Evolutionary conservation across 2,329 filamentous ascomycete species (phyloP), one percentile per base, ranked within the genome.

Genomic region (Fusarium sp.): DNA sequence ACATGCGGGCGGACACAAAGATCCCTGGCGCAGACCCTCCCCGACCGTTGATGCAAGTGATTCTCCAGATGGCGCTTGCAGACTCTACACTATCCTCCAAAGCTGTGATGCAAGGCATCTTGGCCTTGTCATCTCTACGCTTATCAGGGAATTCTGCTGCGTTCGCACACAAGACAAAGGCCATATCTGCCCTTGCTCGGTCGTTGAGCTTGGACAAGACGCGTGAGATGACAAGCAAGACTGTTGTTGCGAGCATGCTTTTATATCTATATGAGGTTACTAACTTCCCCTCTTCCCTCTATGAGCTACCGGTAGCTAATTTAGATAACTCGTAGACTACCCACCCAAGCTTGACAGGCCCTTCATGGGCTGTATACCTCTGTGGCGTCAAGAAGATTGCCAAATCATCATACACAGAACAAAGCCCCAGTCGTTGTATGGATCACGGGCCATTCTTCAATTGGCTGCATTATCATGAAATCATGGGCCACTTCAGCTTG

Each of bases 351-450:
- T 14, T 23, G 20, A 35, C 56, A 9, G 56, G 34, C 1, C 56
- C 56, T 27, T 58, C 56, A 2, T 58, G 56, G 56, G 56, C 56
- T 13, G 2, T 58, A n/a, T 58, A 58, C 23, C 35, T 58, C 5
- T 58, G 56, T 13, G 56, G 56, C 11, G 34, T 58, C 34, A 58
- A 58, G 34, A 58, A 58, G 23, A 58, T 58, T 39, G 56, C 56
- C 16, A 37, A 41, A 6, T 25, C 56, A 5, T 11, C 23, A 18
- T n/a, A 2, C 23, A 3, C 6, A 0, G 35, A 37, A 5, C 16
- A 18, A 3, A 58, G 13, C 4, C 9, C 35, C 10, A 27, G 14
- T 2, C n/a, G 4, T 6, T 25, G 34, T 18, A 18, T 30, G 34
- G 23, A 41, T 8, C 9, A 41, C 9, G 56, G 23, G 4, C 20